A percentile compares a stretch with the other conserved stretches of the same genome.
phyloP scores from a whole-genome alignment of 495 filamentous ascomycete genomes.

The Melanomma pulvis-pyrius region DNA sequence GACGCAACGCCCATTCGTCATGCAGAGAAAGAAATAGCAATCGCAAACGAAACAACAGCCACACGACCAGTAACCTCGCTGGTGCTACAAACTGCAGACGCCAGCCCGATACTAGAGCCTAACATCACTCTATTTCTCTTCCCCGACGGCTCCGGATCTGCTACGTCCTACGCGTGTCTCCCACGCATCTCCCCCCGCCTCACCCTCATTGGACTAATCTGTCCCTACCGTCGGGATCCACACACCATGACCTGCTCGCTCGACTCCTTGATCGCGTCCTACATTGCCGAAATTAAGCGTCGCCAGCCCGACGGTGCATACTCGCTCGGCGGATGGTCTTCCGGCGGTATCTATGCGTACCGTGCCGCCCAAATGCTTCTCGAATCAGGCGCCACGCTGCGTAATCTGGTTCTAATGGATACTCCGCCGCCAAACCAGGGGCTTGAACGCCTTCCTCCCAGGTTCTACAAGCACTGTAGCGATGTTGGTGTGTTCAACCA shows the following conservation, averaged over 20 bases:
- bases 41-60: neutral
- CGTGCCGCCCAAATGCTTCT: slow-evolving; percentile 44
- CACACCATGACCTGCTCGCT: slow-evolving; percentile 55
- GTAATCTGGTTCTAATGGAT: neutral
- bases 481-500: neutral
- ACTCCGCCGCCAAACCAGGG: neutral
- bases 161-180: slow-evolving; percentile 46
- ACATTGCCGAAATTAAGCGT: slow-evolving; percentile 63
- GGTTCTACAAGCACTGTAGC: neutral
- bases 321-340: slow-evolving; percentile 61
- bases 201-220: slow-evolving; percentile 34
- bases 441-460: neutral
- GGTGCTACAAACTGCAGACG: slow-evolving; percentile 49
- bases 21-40: slow-evolving; percentile 37
- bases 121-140: slow-evolving; percentile 54
- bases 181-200: slow-evolving; percentile 25
- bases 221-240: slow-evolving; percentile 58
- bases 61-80: slow-evolving; percentile 50
- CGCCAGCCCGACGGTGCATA: slow-evolving; percentile 70
- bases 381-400: slow-evolving; percentile 17
- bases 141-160: slow-evolving; percentile 56
- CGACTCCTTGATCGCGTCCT: slow-evolving; percentile 55
- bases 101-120: slow-evolving; percentile 48
- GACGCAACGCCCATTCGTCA: neutral
- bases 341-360: slow-evolving; percentile 54